Evolutionary conservation across 345 rosid species (phyloP).

Genomic region (Hibiscus syriacus): DNA sequence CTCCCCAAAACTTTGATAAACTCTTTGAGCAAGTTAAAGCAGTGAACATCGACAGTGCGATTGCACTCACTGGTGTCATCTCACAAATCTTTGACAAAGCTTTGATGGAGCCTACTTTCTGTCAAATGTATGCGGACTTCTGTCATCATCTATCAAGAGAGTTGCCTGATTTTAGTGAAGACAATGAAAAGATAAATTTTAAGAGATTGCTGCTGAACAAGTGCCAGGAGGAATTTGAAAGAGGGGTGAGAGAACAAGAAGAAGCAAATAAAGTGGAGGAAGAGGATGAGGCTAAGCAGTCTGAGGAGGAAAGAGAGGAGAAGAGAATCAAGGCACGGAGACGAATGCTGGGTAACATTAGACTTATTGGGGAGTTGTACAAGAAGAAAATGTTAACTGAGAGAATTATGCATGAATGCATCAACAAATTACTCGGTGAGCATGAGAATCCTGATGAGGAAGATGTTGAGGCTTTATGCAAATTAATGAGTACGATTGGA

Average conservation of each 20-base stretch:
- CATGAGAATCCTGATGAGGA: conserved; percentile 84
- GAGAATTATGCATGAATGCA: conserved; percentile 89
- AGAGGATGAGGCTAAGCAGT: conserved; percentile 67
- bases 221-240: conserved; percentile 98
- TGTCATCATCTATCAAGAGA: conserved; percentile 61
- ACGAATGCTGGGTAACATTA: conserved; percentile 90
- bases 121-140: conserved; percentile 94
- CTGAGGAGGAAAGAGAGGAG: conserved; percentile 79
- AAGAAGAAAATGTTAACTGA: conserved; percentile 91
- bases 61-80: conserved; percentile 76
- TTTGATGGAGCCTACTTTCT: conserved; percentile 94
- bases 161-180: conserved; percentile 67
- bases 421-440: conserved; percentile 62
- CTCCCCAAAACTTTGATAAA: no score
- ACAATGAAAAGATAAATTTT: conserved; percentile 71
- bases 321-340: conserved; percentile 81
- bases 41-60: no score
- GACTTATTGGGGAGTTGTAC: conserved; percentile 95
- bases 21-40: no score
- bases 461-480: conserved; percentile 88
- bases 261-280: conserved; percentile 81
- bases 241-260: conserved; percentile 87
- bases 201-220: conserved; percentile 80
- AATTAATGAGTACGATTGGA: conserved; percentile 90
- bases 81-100: conserved; percentile 97